A percentile compares a stretch with the other conserved stretches of the same genome.
phyloP scores from a whole-genome alignment of 768 basidiomycete species.

The Rhodotorula paludigena region DNA sequence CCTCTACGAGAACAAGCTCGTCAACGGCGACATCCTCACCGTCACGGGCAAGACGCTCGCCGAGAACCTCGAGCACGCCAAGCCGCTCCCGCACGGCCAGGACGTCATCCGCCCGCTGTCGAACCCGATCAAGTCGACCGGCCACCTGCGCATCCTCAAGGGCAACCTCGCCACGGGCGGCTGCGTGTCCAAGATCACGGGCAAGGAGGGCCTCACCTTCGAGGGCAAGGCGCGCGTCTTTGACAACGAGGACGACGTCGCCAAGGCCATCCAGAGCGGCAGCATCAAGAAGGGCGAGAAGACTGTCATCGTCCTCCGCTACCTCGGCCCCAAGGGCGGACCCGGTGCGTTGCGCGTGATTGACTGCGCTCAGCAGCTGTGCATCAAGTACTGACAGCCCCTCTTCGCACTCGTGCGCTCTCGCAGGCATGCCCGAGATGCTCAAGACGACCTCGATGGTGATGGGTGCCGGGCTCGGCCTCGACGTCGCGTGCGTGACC shows the following conservation, averaged over 20 bases:
- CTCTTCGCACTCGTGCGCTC: neutral
- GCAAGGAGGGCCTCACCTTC: conserved; percentile 86
- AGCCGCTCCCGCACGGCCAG: conserved; percentile 64
- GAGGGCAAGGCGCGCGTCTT: conserved; percentile 88
- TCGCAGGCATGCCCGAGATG: conserved; percentile 96
- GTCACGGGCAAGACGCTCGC: conserved; percentile 84
- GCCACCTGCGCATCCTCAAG: conserved; percentile 83
- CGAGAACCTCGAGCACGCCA: conserved; percentile 79
- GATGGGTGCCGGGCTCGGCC: conserved; percentile 95
- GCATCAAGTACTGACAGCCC: no score
- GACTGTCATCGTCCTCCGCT: conserved; percentile 84
- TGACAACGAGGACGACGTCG: conserved; percentile 81
- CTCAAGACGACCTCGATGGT: conserved; percentile 85
- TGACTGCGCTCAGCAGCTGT: no score
- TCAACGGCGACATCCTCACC: conserved; percentile 85
- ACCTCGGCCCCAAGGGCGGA: conserved; percentile 94
- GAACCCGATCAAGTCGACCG: conserved; percentile 80
- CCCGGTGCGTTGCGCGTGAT: conserved; percentile 59
- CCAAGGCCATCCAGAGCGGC: conserved; percentile 78
- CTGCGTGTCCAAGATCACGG: conserved; percentile 94
- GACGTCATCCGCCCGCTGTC: conserved; percentile 81
- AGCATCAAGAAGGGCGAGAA: conserved; percentile 92
- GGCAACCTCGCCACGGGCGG: conserved; percentile 92
- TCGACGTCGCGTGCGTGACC: conserved; percentile 93
- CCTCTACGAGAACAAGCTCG: conserved; percentile 75